Evolutionary conservation across 352 stramenopile species (phyloP).

Genomic region (Plasmopara viticola): DNA sequence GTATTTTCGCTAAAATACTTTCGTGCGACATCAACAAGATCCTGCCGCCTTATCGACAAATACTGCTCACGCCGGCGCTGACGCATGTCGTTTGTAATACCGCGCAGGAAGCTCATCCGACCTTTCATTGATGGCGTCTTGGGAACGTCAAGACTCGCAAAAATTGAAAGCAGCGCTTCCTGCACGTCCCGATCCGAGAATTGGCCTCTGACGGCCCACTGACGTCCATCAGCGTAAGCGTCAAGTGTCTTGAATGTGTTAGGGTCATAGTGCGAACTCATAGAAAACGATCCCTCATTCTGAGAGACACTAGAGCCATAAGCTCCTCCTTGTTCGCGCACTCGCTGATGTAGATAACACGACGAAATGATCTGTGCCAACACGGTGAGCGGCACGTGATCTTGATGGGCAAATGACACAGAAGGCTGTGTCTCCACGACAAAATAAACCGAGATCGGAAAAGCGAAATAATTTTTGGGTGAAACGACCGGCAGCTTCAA

Average conservation of each 20-base stretch:
- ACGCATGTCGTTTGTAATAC: slow-evolving; percentile 81
- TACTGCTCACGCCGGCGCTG: slow-evolving; percentile 68
- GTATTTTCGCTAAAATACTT: slow-evolving; percentile 40
- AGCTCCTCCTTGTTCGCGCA: slow-evolving; percentile 71
- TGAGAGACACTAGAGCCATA: slow-evolving; percentile 70
- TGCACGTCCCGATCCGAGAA: slow-evolving; percentile 74
- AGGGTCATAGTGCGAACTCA: slow-evolving; percentile 82
- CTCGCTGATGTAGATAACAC: slow-evolving; percentile 75
- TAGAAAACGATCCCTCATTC: slow-evolving; percentile 69
- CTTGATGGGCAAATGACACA: slow-evolving; percentile 61
- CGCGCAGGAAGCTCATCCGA: slow-evolving; percentile 68
- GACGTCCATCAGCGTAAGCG: slow-evolving; percentile 51
- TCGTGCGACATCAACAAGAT: slow-evolving; percentile 48
- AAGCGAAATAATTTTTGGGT: slow-evolving; percentile 60
- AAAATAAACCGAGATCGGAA: slow-evolving; percentile 79
- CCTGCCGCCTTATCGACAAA: slow-evolving; percentile 32
- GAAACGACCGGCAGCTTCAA: slow-evolving; percentile 22
- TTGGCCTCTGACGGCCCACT: slow-evolving; percentile 40
- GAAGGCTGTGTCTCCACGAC: slow-evolving; percentile 70
- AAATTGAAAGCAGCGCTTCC: slow-evolving; percentile 75
- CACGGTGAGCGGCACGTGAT: slow-evolving; percentile 72
- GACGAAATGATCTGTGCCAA: slow-evolving; percentile 81
- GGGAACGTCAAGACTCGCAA: slow-evolving; percentile 67
- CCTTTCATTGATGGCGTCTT: slow-evolving; percentile 71
- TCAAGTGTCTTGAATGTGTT: slow-evolving; percentile 77